Evolutionary conservation across 805 yeast genomes (phyloP), one percentile per base, ranked within the genome.

Genomic region (Candida succiphila): DNA sequence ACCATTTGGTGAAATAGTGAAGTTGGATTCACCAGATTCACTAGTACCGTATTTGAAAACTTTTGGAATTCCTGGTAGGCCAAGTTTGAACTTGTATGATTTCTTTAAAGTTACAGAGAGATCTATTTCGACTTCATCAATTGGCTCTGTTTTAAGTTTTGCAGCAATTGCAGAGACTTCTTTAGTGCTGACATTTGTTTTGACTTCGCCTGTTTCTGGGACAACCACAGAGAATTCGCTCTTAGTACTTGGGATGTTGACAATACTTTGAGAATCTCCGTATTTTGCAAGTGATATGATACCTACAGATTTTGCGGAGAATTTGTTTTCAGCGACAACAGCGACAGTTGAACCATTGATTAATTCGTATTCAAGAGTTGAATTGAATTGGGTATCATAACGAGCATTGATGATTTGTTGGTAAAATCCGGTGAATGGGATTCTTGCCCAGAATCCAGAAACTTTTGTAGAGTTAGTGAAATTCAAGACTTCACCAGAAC

Each of bases 1-100:
- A 3, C 74, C 74, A 8, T 37, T 29, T n/a, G 66, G 65, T 6
- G 69, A 53, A 3, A 69, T 29, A 1, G 64, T 58, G 42, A 52
- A 69, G 7, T 40, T 39, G 0, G 77, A 66, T 2, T 67, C 56
- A 17, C 76, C 78, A 29, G 61, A 59, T 41, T 70, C 74, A 17
- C 41, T 39, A 7, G 53, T 48, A 19, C 41, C 35, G 12, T 22
- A 30, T 6, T 24, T 15, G n/a, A 12, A 12, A 7, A 21, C 23
- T 18, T 58, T 39, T n/a, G n/a, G n/a, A n/a, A n/a, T n/a, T n/a
- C n/a, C n/a, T n/a, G n/a, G n/a, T n/a, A n/a, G n/a, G n/a, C n/a
- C n/a, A n/a, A n/a, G n/a, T 9, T 51, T 40, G 35, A 60, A 33
- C 4, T 53, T 35, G 25, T 37, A 28, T 16, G 39, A 15, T 24